These are phyloP conservation scores for Mycena venus DNA, from an alignment of 768 basidiomycete genomes.

Conservation along the genomic window DNA sequence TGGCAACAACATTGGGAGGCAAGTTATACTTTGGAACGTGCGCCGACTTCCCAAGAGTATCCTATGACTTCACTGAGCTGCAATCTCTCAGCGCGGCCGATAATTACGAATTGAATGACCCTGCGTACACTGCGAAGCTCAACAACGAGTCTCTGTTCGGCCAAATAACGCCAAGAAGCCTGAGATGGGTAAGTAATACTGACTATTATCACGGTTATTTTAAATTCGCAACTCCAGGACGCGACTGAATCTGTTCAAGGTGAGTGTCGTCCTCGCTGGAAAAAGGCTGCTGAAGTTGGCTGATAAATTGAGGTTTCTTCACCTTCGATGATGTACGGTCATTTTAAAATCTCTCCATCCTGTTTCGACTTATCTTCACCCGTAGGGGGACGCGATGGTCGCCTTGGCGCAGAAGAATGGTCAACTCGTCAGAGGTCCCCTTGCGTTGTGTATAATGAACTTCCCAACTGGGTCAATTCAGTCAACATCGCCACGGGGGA, in stretches of 20 bases:
- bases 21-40: constrained; percentile 60
- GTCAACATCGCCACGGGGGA: constrained; percentile 55
- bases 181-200: constrained; percentile 72
- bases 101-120: constrained; percentile 57
- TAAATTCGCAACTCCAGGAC: no score
- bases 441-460: constrained; percentile 64
- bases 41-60: neutral
- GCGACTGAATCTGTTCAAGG: neutral
- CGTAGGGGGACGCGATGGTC: constrained; percentile 41
- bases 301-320: constrained; percentile 41
- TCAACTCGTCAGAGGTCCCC: constrained; percentile 61
- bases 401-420: constrained; percentile 58
- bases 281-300: no score
- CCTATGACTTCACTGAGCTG: neutral
- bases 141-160: constrained; percentile 51
- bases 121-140: constrained; percentile 51
- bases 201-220: no score
- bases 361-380: neutral
- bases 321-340: constrained; percentile 51
- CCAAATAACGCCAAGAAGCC: constrained; percentile 58
- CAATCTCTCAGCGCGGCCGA: constrained; percentile 48
- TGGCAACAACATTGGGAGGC: constrained; percentile 50
- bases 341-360: fast-evolving
- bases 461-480: constrained; percentile 62
- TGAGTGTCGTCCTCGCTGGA: neutral